Base-by-base conservation (phyloP, 2,329 filamentous ascomycete genomes). In the Immersiporthe knoxdaviesiana region DNA sequence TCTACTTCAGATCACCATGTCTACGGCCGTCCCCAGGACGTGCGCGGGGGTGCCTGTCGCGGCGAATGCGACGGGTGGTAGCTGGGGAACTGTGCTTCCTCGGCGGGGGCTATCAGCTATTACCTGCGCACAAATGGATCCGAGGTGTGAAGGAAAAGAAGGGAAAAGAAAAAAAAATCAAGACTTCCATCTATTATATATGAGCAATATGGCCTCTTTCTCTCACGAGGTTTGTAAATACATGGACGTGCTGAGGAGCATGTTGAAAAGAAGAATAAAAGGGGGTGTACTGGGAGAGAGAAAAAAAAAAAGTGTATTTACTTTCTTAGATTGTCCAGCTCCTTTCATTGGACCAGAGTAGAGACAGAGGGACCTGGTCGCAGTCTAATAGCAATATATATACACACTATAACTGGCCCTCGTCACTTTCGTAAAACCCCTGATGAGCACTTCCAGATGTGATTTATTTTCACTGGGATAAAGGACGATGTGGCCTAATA, bases 21-120 rank as follows among this genome's bases (percentile, higher is more conserved):
- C 65, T 83, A 82, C 67, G 89, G 89, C 3, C 77, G 82, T 21
- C 84, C 87, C 8, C 89, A 91, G 78, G 78, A 83, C 67, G 81
- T 80, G 2, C 77, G 84, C 54, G 82, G 79, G n/a, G 12, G 74
- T 85, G 32, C 81, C 83, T 6, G 75, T 83, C 12, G 75, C 78
- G n/a, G 79, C 80, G 10, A 78, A 79, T 66, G 80, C 83, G 2
- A 83, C 85, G 67, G 86, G 84, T 0, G 82, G 83, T 5, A 81
- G 79, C 30, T 82, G 58, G 85, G 84, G 32, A 88, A 81, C 72
- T 91, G 88, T 75, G 88, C 87, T 7, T 85, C 81, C 75, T 76
- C 83, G 0, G 75, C 81, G 14, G 83, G 82, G 5, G 87, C 86
- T 2, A 76, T 90, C 18, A 80, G 80, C 74, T 90, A 90, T 73